These are phyloP conservation scores for Penicillium sp. DNA, from an alignment of 2,329 filamentous ascomycete species.

Conservation along the genomic window DNA sequence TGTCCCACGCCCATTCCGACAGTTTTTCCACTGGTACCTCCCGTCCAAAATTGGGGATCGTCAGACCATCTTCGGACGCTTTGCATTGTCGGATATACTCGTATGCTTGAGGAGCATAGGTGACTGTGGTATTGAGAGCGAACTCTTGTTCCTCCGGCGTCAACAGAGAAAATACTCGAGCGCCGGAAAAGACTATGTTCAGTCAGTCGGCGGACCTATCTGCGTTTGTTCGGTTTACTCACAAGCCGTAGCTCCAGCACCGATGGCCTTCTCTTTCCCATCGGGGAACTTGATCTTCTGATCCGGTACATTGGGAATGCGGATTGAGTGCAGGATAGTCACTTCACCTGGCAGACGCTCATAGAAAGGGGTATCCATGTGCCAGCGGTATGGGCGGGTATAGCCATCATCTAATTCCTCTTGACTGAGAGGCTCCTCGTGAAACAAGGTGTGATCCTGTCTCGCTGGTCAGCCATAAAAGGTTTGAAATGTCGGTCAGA, in stretches of 20 bases:
- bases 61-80: slow-evolving; percentile 9
- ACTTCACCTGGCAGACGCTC: slow-evolving; percentile 13
- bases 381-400: slow-evolving; percentile 13
- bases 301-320: slow-evolving; percentile 9
- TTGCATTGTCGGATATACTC: slow-evolving; percentile 14
- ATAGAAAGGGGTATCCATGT: slow-evolving; percentile 15
- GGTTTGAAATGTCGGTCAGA: neutral
- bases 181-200: slow-evolving; percentile 7
- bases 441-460: slow-evolving; percentile 13
- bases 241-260: slow-evolving; percentile 13
- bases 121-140: slow-evolving; percentile 14
- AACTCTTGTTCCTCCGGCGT: slow-evolving; percentile 12
- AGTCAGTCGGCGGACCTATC: neutral
- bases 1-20: slow-evolving; percentile 11
- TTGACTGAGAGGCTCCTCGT: slow-evolving; percentile 4
- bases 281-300: slow-evolving; percentile 14
- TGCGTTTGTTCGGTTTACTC: neutral
- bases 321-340: slow-evolving; percentile 13
- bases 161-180: slow-evolving; percentile 9
- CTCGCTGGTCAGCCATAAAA: neutral
- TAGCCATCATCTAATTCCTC: slow-evolving; percentile 7
- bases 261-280: slow-evolving; percentile 7
- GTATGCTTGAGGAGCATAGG: slow-evolving; percentile 10
- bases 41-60: slow-evolving; percentile 4
- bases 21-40: slow-evolving; percentile 9